Evolutionary conservation across 441 rosid genomes (phyloP).

Genomic region (Mallotus repandus): DNA sequence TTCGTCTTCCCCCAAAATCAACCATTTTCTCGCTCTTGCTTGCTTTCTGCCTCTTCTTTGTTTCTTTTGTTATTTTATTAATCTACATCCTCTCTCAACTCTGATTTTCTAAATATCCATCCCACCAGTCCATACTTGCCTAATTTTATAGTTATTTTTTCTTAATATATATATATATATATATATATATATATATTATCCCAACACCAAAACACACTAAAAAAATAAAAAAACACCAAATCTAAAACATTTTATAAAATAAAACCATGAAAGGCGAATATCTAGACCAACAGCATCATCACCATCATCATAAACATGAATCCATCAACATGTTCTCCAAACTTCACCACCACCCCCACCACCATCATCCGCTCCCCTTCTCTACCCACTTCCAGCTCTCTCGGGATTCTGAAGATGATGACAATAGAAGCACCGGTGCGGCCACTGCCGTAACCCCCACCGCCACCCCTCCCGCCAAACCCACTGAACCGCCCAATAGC

Average conservation of each 20-base stretch:
- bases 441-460: conserved; percentile 13
- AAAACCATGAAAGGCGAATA: conserved; percentile 61
- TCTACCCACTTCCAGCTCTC: conserved; percentile 50
- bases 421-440: conserved; percentile 21
- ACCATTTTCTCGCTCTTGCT: too few relatives aligned
- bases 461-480: conserved; percentile 1
- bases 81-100: neutral
- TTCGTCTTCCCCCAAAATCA: neutral
- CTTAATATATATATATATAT: neutral
- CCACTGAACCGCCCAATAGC: conserved; percentile 4
- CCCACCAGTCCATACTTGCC: conserved; percentile 13
- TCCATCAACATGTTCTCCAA: conserved; percentile 27
- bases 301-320: conserved; percentile 23
- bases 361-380: conserved; percentile 31
- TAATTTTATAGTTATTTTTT: neutral
- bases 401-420: conserved; percentile 40
- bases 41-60: neutral
- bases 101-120: neutral
- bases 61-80: neutral
- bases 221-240: neutral
- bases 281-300: conserved; percentile 33
- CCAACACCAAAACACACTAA: neutral
- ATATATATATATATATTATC: neutral
- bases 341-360: conserved; percentile 23
- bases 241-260: neutral